A percentile compares a stretch with the other conserved stretches of the same genome.
Conservation (phyloP, 208 protist genomes). For the Crithidia acanthocephali region DNA sequence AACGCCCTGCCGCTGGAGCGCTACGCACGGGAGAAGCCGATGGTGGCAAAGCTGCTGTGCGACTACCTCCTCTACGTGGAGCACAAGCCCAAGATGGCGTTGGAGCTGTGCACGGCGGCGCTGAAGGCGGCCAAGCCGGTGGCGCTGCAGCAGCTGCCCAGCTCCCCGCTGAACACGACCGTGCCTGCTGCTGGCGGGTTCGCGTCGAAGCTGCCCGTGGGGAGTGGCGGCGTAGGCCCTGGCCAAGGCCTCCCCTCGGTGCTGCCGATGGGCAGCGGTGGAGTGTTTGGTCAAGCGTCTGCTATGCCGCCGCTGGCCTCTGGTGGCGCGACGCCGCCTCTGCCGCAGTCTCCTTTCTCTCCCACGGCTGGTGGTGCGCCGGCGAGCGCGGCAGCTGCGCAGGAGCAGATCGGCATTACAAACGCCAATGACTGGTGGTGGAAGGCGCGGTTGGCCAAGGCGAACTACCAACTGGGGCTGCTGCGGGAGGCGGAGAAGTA, state of each 20-base stretch:
- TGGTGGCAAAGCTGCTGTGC: slow-evolving; percentile 94
- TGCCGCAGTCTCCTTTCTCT: neutral
- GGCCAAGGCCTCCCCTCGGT: slow-evolving; percentile 16
- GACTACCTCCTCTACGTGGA: slow-evolving; percentile 96
- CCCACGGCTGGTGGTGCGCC: neutral
- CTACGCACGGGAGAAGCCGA: slow-evolving; percentile 87
- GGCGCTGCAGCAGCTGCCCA: neutral
- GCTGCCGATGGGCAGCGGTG: slow-evolving; percentile 18
- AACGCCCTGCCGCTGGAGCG: slow-evolving; percentile 88
- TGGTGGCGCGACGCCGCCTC: neutral
- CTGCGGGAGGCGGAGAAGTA: slow-evolving; percentile 95
- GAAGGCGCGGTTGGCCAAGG: slow-evolving; percentile 94
- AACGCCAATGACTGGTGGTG: slow-evolving; percentile 95
- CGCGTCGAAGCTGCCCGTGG: slow-evolving; percentile 15
- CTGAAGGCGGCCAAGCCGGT: slow-evolving; percentile 37
- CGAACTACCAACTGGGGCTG: slow-evolving; percentile 95
- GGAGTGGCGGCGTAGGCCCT: slow-evolving; percentile 1
- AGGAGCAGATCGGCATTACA: slow-evolving; percentile 50
- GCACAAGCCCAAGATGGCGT: slow-evolving; percentile 90
- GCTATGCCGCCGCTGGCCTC: neutral
- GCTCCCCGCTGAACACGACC: neutral
- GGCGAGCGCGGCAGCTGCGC: neutral
- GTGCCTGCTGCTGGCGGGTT: neutral
- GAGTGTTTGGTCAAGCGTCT: no score
- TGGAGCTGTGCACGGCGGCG: slow-evolving; percentile 86